Percentiles rank a stretch among this genome's conserved stretches.
These are phyloP conservation scores for Conticribra guillardii DNA, from an alignment of 108 stramenopile species.

Conservation along the genomic window DNA sequence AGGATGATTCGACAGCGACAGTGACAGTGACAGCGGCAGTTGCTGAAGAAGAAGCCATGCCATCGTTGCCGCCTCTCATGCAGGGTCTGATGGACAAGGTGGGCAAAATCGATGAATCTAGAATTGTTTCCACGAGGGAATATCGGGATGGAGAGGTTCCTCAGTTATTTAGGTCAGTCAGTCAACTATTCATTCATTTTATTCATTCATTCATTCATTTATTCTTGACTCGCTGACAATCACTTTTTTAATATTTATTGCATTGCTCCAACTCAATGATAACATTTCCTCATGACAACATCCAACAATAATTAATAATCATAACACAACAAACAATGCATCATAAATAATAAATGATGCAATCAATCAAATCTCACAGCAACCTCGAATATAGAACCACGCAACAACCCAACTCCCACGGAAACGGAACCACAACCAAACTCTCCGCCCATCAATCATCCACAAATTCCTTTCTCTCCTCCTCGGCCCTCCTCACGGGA, in stretches of 20 bases:
- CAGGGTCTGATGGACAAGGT: conserved; percentile 56
- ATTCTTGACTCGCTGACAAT: background rate
- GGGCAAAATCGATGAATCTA: conserved; percentile 67
- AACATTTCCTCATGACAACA: too few relatives aligned
- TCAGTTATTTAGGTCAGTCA: conserved; percentile 16
- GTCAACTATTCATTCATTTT: background rate
- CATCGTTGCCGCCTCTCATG: conserved; percentile 17
- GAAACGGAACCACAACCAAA: conserved; percentile 8
- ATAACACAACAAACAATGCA: too few relatives aligned
- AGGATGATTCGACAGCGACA: background rate
- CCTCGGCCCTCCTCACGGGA: conserved; percentile 56
- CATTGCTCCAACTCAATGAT: too few relatives aligned
- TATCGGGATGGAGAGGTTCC: conserved; percentile 24
- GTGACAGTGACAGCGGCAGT: background rate
- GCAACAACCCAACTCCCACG: conserved; percentile 17
- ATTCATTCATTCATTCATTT: background rate
- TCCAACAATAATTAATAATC: too few relatives aligned
- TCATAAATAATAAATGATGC: too few relatives aligned
- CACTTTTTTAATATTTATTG: too few relatives aligned
- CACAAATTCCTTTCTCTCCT: conserved; percentile 16
- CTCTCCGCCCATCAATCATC: conserved; percentile 38
- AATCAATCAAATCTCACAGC: too few relatives aligned
- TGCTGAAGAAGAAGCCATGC: background rate
- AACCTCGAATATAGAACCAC: conserved; percentile 32
- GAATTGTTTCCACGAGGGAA: conserved; percentile 42